Evolutionary conservation across 768 basidiomycete genomes (phyloP).

Genomic region (Lenzites betulinus): DNA sequence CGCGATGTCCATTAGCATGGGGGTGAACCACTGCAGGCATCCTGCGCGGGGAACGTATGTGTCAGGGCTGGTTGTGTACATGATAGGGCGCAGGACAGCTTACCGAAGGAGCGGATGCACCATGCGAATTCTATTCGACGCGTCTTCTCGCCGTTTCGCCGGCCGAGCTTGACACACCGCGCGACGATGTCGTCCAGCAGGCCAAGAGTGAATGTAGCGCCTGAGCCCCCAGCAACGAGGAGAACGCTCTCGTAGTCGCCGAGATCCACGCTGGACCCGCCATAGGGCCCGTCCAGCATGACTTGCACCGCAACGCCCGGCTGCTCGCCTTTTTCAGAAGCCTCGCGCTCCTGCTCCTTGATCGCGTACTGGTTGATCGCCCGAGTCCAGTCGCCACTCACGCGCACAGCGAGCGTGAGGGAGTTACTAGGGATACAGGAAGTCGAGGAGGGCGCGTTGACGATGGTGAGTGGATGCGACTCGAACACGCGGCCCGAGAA

Average conservation of each 20-base stretch:
- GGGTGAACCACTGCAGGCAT: constrained; percentile 51
- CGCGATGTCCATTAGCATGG: constrained; percentile 50
- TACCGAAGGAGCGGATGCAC: constrained; percentile 76
- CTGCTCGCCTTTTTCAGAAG: constrained; percentile 30
- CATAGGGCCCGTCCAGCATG: constrained; percentile 88
- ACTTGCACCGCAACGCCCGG: constrained; percentile 53
- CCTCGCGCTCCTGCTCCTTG: constrained; percentile 38
- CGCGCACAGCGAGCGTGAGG: constrained; percentile 67
- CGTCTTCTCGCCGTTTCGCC: constrained; percentile 54
- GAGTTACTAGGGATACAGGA: constrained; percentile 48
- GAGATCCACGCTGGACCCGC: constrained; percentile 73
- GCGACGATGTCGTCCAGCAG: constrained; percentile 83
- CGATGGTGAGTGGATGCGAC: constrained; percentile 78
- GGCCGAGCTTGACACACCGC: constrained; percentile 50
- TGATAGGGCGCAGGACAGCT: constrained; percentile 26
- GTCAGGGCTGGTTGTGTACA: background rate
- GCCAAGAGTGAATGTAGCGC: constrained; percentile 80
- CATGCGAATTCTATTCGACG: constrained; percentile 76
- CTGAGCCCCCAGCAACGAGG: constrained; percentile 82
- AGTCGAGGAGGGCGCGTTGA: constrained; percentile 59
- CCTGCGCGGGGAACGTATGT: constrained; percentile 32
- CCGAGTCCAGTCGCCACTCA: constrained; percentile 72
- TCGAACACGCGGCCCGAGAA: constrained; percentile 67
- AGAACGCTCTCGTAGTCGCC: constrained; percentile 70
- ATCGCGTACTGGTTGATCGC: constrained; percentile 59